Conservation (phyloP, 495 filamentous ascomycete genomes). For the Penicillium lividum region DNA sequence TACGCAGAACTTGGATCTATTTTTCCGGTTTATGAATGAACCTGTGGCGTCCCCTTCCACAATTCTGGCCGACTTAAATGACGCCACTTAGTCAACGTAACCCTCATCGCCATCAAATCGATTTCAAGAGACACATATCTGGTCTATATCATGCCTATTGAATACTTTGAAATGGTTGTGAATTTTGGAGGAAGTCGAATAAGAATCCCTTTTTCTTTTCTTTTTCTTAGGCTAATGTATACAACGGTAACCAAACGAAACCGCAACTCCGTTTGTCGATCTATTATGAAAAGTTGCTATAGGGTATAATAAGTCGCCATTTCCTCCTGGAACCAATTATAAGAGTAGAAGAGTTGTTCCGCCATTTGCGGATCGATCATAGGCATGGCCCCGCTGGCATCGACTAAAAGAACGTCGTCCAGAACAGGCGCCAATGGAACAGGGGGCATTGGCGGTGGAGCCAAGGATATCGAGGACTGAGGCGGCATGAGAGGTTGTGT, state of each 20-base stretch:
- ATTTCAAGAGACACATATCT: too few relatives aligned
- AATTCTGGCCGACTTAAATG: neutral
- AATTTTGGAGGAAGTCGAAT: neutral
- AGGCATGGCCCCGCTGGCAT: constrained; percentile 36
- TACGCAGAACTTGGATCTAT: constrained; percentile 1
- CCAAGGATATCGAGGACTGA: constrained; percentile 22
- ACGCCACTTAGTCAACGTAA: neutral
- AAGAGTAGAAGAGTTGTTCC: constrained; percentile 44
- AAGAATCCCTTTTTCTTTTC: neutral
- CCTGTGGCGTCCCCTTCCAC: neutral
- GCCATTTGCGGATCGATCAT: constrained; percentile 45
- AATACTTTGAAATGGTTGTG: too few relatives aligned
- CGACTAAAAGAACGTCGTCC: constrained; percentile 43
- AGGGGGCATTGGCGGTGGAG: constrained; percentile 34
- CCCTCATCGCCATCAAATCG: neutral
- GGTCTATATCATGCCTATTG: too few relatives aligned
- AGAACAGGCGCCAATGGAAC: constrained; percentile 47
- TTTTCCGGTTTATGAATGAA: constrained; percentile 5
- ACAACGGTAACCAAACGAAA: neutral
- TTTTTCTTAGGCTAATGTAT: neutral
- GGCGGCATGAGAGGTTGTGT: constrained; percentile 29
- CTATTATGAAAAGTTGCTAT: constrained; percentile 22
- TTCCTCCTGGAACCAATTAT: constrained; percentile 49
- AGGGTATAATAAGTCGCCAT: constrained; percentile 49
- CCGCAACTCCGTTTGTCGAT: neutral